Percentiles rank a stretch among this genome's conserved stretches.
These are phyloP conservation scores for Trametes villosa DNA, from an alignment of 768 basidiomycete genomes.

Conservation along the genomic window DNA sequence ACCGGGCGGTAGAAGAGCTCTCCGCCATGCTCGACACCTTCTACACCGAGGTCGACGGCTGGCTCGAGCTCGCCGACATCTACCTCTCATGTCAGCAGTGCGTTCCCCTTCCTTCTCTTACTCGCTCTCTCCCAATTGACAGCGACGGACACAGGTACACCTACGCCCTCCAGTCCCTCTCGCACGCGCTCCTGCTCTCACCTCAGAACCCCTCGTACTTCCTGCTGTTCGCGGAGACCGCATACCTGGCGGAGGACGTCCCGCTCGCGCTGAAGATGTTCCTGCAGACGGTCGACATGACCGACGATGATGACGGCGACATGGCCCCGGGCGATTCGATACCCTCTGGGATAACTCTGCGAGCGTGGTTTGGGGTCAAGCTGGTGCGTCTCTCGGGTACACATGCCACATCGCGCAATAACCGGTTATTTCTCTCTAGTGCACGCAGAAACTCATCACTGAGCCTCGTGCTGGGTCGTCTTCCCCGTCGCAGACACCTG, in stretches of 20 bases:
- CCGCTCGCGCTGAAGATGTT: slow-evolving; percentile 80
- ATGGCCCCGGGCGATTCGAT: slow-evolving; percentile 53
- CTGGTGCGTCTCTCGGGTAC: slow-evolving; percentile 65
- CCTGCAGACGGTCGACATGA: slow-evolving; percentile 81
- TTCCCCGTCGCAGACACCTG: slow-evolving; percentile 61
- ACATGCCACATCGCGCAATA: slow-evolving; percentile 1
- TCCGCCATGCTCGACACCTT: slow-evolving; percentile 80
- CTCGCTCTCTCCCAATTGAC: neutral
- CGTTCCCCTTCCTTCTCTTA: slow-evolving; percentile 33
- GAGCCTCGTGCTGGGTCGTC: slow-evolving; percentile 42
- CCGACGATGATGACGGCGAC: slow-evolving; percentile 60
- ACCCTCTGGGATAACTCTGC: slow-evolving; percentile 56
- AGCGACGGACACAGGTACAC: slow-evolving; percentile 57
- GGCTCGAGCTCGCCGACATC: slow-evolving; percentile 84
- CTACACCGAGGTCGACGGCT: slow-evolving; percentile 86
- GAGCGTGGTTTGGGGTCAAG: slow-evolving; percentile 87
- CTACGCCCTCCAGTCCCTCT: slow-evolving; percentile 71
- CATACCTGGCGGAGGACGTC: slow-evolving; percentile 77
- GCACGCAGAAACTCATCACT: slow-evolving; percentile 56
- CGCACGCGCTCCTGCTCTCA: slow-evolving; percentile 79
- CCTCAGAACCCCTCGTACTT: slow-evolving; percentile 88
- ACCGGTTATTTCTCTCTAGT: too few relatives aligned
- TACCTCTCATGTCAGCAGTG: slow-evolving; percentile 79
- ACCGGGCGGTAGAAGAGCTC: slow-evolving; percentile 73
- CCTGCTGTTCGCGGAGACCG: slow-evolving; percentile 87